phyloP scores from a whole-genome alignment of 495 filamentous ascomycete species.

The Xylaria curta region DNA sequence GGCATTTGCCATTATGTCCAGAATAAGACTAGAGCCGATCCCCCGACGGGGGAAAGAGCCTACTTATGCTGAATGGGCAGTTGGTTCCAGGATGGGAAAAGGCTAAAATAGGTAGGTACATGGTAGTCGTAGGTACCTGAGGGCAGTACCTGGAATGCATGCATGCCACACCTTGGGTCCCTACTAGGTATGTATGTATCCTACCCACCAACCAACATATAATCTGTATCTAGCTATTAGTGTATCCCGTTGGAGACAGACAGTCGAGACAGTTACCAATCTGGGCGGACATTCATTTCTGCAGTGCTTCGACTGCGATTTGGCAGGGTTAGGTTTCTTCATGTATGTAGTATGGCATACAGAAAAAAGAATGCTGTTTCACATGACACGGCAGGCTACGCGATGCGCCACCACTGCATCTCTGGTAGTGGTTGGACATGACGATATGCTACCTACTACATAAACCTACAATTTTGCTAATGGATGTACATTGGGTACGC shows the following conservation, averaged over 20 bases:
- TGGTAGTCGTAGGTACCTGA: not conserved
- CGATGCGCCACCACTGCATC: conserved; percentile 12
- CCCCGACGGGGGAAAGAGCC: conserved; percentile 16
- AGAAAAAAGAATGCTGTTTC: conserved; percentile 12
- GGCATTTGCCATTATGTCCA: not conserved
- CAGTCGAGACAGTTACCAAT: not conserved
- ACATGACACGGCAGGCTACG: conserved; percentile 25
- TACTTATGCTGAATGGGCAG: not conserved
- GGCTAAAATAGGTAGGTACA: conserved; percentile 15
- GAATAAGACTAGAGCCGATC: conserved; percentile 19
- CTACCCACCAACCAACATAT: not conserved
- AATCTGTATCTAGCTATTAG: not conserved
- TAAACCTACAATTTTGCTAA: not conserved
- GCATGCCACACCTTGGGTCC: conserved; percentile 1
- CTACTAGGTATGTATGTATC: too few species aligned
- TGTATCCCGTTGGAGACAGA: not conserved
- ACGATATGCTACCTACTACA: not conserved
- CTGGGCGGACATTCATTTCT: not conserved
- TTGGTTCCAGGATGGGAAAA: conserved; percentile 4
- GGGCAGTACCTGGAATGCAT: not conserved
- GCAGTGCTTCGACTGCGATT: not conserved
- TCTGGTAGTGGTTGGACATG: not conserved
- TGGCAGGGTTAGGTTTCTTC: conserved; percentile 10
- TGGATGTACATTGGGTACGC: too few species aligned
- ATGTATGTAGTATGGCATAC: not conserved